Percentiles rank a stretch among this genome's conserved stretches.
phyloP scores from a whole-genome alignment of 2,329 filamentous ascomycete genomes.

The Ophiocordyceps sinensis region DNA sequence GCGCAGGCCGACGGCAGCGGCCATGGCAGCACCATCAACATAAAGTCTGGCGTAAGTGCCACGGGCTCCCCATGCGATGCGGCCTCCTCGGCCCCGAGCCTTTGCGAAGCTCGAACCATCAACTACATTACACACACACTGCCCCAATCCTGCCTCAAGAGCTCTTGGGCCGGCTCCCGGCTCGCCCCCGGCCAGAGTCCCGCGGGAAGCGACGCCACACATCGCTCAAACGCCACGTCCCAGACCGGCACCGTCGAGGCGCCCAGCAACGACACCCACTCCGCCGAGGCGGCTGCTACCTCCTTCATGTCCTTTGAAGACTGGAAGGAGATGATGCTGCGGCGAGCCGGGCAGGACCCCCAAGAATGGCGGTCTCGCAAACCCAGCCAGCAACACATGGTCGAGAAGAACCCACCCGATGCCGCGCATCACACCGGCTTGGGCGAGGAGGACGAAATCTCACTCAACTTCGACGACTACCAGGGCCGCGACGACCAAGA shows the following conservation, averaged over 20 bases:
- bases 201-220: neutral
- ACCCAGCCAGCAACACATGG: slow-evolving; percentile 33
- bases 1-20: neutral
- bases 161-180: slow-evolving; percentile 17
- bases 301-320: slow-evolving; percentile 94
- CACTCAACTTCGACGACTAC: slow-evolving; percentile 34
- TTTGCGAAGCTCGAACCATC: slow-evolving; percentile 48
- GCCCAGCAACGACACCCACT: neutral
- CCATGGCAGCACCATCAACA: neutral
- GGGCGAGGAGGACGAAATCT: slow-evolving; percentile 79
- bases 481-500: slow-evolving; percentile 8
- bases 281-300: slow-evolving; percentile 5
- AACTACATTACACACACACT: slow-evolving; percentile 73
- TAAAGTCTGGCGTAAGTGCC: neutral
- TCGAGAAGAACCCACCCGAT: slow-evolving; percentile 36
- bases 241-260: neutral
- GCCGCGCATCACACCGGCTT: slow-evolving; percentile 58
- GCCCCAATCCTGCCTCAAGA: slow-evolving; percentile 60
- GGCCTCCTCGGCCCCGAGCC: neutral
- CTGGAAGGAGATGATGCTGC: slow-evolving; percentile 91
- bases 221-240: neutral
- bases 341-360: slow-evolving; percentile 61
- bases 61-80: neutral
- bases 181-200: neutral
- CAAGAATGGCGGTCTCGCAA: slow-evolving; percentile 52